Conservation (phyloP, 108 stramenopile species). For the Nannochloropsis oceanica region DNA sequence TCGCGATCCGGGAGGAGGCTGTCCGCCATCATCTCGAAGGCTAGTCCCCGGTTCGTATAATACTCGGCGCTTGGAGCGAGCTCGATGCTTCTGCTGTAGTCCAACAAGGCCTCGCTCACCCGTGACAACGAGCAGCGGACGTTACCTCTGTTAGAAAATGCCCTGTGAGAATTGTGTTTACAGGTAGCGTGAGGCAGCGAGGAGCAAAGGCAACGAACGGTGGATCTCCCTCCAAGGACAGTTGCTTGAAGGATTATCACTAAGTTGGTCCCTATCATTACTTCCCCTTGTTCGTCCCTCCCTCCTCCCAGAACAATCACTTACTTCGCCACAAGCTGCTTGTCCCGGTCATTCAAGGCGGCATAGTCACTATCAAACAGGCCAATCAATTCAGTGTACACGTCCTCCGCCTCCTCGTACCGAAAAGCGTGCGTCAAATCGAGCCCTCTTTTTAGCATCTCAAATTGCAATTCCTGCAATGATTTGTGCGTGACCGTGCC, state of each 20-base stretch:
- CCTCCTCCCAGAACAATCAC: background rate
- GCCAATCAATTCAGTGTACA: background rate
- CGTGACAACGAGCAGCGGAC: background rate
- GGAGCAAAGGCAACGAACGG: too few species aligned
- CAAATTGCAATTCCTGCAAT: background rate
- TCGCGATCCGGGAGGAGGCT: background rate
- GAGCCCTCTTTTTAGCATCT: background rate
- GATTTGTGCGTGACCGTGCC: background rate
- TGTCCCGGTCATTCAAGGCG: background rate
- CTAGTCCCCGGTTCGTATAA: background rate
- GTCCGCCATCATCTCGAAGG: background rate
- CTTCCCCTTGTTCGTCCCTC: too few species aligned
- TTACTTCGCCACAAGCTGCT: background rate
- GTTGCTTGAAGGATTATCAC: too few species aligned
- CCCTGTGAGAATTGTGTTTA: background rate
- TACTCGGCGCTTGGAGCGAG: background rate
- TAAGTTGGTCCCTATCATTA: too few species aligned
- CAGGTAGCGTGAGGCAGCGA: too few species aligned
- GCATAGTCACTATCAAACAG: background rate
- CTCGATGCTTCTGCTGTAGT: background rate
- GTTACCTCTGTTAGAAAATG: background rate
- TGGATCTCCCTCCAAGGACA: too few species aligned
- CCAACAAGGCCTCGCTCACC: background rate
- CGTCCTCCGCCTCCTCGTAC: background rate
- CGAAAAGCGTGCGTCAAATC: background rate